These are phyloP conservation scores for Aspergillus melleus DNA, from an alignment of 2,329 filamentous ascomycete species.

Conservation along the genomic window DNA sequence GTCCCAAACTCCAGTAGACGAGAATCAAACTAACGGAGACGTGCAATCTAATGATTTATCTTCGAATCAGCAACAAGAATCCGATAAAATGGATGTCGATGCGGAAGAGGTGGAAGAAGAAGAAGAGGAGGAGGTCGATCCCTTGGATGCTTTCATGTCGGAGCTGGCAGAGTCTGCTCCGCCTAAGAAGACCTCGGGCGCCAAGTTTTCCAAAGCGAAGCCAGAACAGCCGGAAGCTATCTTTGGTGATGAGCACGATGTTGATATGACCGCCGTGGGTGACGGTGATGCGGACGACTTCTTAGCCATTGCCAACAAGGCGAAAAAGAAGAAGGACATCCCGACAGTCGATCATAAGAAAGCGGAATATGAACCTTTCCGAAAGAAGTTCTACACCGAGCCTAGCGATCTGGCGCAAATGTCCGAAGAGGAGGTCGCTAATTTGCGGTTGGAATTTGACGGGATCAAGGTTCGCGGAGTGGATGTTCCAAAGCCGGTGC, in stretches of 20 bases:
- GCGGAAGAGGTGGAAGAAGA: conserved; percentile 20
- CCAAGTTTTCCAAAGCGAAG: conserved; percentile 47
- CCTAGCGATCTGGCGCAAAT: conserved; percentile 79
- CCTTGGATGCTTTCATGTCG: conserved; percentile 96
- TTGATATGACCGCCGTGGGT: conserved; percentile 60
- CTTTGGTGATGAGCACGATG: conserved; percentile 81
- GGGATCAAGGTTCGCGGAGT: conserved; percentile 91
- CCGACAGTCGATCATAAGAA: conserved; percentile 84
- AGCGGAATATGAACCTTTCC: conserved; percentile 77
- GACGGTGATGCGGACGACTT: conserved; percentile 65
- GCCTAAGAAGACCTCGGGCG: conserved; percentile 39
- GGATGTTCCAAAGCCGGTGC: conserved; percentile 87
- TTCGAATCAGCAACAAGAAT: conserved; percentile 31
- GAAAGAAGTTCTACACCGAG: conserved; percentile 94
- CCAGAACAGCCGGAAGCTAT: conserved; percentile 76
- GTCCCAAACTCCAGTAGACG: conserved; percentile 39
- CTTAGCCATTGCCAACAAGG: conserved; percentile 62
- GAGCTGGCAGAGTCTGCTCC: conserved; percentile 57
- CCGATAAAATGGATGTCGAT: conserved; percentile 42
- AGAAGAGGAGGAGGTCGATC: conserved; percentile 78
- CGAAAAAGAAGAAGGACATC: conserved; percentile 94
- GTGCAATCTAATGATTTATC: conserved; percentile 42
- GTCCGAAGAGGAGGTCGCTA: conserved; percentile 79
- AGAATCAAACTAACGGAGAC: conserved; percentile 47
- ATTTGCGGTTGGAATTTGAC: conserved; percentile 82